These are phyloP conservation scores for Arthrobotrys pseudoclavata DNA, from an alignment of 2,329 filamentous ascomycete species.

Conservation along the genomic window DNA sequence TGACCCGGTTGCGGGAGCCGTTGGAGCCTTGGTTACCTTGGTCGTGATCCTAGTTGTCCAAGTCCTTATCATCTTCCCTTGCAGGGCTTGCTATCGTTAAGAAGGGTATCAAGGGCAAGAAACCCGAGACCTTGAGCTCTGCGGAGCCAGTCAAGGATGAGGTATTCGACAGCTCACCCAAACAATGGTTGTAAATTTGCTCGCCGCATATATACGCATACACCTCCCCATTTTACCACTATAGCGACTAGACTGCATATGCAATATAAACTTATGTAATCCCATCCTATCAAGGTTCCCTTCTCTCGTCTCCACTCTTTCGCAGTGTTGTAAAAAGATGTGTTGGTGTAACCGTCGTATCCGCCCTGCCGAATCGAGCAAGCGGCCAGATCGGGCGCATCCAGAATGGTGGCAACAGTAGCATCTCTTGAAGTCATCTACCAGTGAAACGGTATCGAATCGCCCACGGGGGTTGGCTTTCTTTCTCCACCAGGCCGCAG, in stretches of 20 bases:
- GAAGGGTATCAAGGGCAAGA: constrained; percentile 42
- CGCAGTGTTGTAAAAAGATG: constrained; percentile 45
- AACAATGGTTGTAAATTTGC: constrained; percentile 12
- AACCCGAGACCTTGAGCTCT: constrained; percentile 41
- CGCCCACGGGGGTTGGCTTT: constrained; percentile 39
- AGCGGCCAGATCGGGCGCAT: constrained; percentile 7
- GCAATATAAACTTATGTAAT: constrained; percentile 19
- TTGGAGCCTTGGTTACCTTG: constrained; percentile 46
- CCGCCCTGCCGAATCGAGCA: constrained; percentile 55
- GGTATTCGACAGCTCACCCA: constrained; percentile 20
- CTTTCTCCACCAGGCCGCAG: constrained; percentile 2
- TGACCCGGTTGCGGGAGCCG: constrained; percentile 33
- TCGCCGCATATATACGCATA: constrained; percentile 2
- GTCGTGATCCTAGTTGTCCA: constrained; percentile 42
- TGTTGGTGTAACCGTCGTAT: constrained; percentile 61
- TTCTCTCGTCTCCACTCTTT: constrained; percentile 37
- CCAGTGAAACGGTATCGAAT: constrained; percentile 58
- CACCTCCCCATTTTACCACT: neutral
- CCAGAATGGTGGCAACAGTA: constrained; percentile 54
- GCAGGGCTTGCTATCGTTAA: constrained; percentile 40
- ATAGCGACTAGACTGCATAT: neutral
- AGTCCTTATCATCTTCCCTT: constrained; percentile 40
- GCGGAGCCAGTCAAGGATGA: constrained; percentile 17
- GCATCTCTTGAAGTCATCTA: constrained; percentile 25
- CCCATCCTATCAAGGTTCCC: neutral